Evolutionary conservation across 805 yeast species (phyloP).

Genomic region (Barnettozyma vustinii): DNA sequence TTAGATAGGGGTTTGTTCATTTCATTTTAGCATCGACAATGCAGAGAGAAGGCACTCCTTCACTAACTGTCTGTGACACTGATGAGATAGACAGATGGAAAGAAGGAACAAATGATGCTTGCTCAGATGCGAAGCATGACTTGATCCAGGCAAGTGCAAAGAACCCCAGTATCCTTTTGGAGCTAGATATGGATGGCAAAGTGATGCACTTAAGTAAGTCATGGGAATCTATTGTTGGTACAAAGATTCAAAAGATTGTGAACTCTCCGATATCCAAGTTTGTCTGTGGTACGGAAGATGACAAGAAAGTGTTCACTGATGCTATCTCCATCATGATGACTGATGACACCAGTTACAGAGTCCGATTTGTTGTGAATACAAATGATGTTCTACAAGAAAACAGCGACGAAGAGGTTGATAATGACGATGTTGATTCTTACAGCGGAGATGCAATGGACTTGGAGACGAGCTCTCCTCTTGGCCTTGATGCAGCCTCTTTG

Average conservation of each 20-base stretch:
- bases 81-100: neutral
- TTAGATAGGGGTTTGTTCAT: neutral
- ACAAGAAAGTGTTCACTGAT: conserved; percentile 58
- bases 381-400: conserved; percentile 26
- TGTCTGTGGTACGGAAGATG: conserved; percentile 61
- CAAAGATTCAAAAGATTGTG: conserved; percentile 48
- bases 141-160: conserved; percentile 58
- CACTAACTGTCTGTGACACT: conserved; percentile 5
- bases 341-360: conserved; percentile 75
- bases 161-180: conserved; percentile 76
- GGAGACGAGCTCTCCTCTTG: neutral
- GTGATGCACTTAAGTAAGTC: conserved; percentile 69
- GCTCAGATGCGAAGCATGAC: conserved; percentile 35
- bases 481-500: conserved; percentile 9
- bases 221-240: conserved; percentile 79
- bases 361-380: conserved; percentile 55
- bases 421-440: conserved; percentile 9
- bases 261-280: conserved; percentile 54
- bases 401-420: conserved; percentile 15
- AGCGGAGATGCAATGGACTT: conserved; percentile 4
- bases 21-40: neutral
- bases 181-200: conserved; percentile 72
- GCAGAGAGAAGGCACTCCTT: conserved; percentile 2
- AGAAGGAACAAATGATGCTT: neutral
- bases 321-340: conserved; percentile 66